Evolutionary conservation across 176 grass and related monocot genomes (phyloP), one percentile per base, ranked within the genome.

Genomic region (Rhipidocladum racemiflorum): DNA sequence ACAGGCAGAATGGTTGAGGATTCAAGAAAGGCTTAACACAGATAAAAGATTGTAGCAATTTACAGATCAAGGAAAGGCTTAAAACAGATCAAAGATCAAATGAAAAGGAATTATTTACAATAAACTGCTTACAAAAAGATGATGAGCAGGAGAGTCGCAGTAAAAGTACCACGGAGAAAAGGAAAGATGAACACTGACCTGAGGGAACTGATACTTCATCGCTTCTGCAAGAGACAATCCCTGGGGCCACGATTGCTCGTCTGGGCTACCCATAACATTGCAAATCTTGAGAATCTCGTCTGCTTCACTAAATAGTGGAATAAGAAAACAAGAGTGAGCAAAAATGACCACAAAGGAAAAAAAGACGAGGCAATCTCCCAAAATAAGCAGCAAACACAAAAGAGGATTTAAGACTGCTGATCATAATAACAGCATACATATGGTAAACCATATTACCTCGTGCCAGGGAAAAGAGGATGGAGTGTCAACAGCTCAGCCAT

Each of bases 401-500:
- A 46, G 45, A 12, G 44, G 14, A 48, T 48, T 48, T 48, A 4
- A 81, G 21, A 63, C 42, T 73, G 30, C 7, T 18, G 17, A 48
- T 63, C 43, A 21, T 34, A 74, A 74, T 67, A 89, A 55, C 15
- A 81, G 51, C 17, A 45, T 24, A 79, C 11, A 40, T 67, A 83
- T 88, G 61, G 11, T 69, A 46, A 54, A 72, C 17, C 45, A 69
- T 72, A 67, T 89, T 93, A 99, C 97, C 93, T 99, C 13, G 91
- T 90, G 44, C 97, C 97, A 87, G 93, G 97, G 73, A 96, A 99
- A 76, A 99, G 97, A 75, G 97, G 97, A 61, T 88, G 87, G 4
- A 99, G 91, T 70, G 97, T 99, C 71, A 96, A 90, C 59, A 99
- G 65, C 86, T 99, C 97, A 62, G 93, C 93, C 93, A 99, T 99